These are phyloP conservation scores for Candida succiphila DNA, from an alignment of 805 yeast species.

Conservation along the genomic window DNA sequence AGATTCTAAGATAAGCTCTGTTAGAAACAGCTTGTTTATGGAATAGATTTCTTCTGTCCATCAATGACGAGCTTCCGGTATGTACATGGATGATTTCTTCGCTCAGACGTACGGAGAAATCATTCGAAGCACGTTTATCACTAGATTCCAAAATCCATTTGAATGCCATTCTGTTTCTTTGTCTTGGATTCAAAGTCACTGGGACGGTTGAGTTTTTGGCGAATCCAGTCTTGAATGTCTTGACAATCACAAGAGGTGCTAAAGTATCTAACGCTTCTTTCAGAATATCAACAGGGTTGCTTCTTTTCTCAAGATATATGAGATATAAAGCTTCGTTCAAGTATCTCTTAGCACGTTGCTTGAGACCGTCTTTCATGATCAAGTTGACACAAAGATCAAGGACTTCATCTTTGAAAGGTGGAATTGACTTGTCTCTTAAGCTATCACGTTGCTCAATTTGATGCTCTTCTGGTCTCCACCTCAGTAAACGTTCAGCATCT, in stretches of 20 bases:
- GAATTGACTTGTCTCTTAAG: constrained; percentile 43
- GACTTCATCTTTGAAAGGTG: constrained; percentile 56
- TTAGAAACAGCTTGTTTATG: constrained; percentile 84
- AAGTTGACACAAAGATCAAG: constrained; percentile 72
- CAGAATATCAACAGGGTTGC: constrained; percentile 72
- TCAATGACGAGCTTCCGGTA: constrained; percentile 73
- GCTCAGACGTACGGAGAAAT: constrained; percentile 78
- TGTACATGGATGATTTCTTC: constrained; percentile 78
- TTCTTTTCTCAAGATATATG: constrained; percentile 59
- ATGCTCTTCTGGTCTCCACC: constrained; percentile 50
- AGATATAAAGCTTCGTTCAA: constrained; percentile 74
- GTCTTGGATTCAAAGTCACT: constrained; percentile 70
- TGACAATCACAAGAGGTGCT: constrained; percentile 77
- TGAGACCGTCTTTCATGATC: constrained; percentile 89
- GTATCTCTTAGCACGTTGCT: constrained; percentile 64
- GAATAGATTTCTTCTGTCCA: constrained; percentile 71
- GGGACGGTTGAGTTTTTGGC: constrained; percentile 82
- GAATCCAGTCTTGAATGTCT: constrained; percentile 70
- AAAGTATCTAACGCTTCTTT: constrained; percentile 67
- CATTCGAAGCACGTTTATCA: constrained; percentile 66
- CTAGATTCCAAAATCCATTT: constrained; percentile 85
- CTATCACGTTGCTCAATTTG: constrained; percentile 50
- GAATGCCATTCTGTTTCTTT: constrained; percentile 81
- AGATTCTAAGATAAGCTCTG: constrained; percentile 68
- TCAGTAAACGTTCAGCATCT: constrained; percentile 11